Base-by-base conservation (phyloP, 2,329 filamentous ascomycete genomes). In the Escovopsis sp. region DNA sequence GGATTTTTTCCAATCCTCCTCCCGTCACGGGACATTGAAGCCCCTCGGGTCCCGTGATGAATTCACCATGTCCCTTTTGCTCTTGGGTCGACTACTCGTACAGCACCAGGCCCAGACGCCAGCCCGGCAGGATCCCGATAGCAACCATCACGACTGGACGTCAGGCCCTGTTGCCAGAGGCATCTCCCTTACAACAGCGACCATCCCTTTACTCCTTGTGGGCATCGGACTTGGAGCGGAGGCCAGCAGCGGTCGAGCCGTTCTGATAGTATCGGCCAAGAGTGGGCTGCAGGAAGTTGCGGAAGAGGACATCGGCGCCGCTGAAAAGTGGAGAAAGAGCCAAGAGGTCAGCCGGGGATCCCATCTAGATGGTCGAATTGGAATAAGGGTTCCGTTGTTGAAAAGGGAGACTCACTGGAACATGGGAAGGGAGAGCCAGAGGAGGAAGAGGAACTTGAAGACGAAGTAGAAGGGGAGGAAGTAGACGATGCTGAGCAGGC, bases 391-490 rank as follows among this genome's bases (percentile, higher is more conserved):
- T 8, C 10, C n/a, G 6, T 30, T 15, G 15, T 23, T 27, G 35
- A n/a, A n/a, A n/a, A n/a, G 18, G 18, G 17, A 16, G 32, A 66
- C 79, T 57, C 79, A 94, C 88, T 70, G 70, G 69, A 92, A 94
- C 61, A 83, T 73, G 60, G 90, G 90, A 53, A 98, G 85, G 50
- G 88, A 78, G 66, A 98, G 86, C 90, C 90, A 98, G 59, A 98
- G 78, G 52, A 96, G 72, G 60, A 96, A 81, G 56, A 92, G 68
- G 57, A 98, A 94, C 75, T 98, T 98, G 81, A 98, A 96, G 57
- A 87, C 88, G 66, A 84, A 98, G 80, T 98, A 98, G 70, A 98
- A 98, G 56, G 90, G 81, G 69, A 92, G 85, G 83, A 83, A 92
- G 72, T 90, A 90, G 44, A 88, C 81, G 44, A 85, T 80, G 62